phyloP scores from a whole-genome alignment of 495 filamentous ascomycete genomes.

The Polyplosphaeria fusca region DNA sequence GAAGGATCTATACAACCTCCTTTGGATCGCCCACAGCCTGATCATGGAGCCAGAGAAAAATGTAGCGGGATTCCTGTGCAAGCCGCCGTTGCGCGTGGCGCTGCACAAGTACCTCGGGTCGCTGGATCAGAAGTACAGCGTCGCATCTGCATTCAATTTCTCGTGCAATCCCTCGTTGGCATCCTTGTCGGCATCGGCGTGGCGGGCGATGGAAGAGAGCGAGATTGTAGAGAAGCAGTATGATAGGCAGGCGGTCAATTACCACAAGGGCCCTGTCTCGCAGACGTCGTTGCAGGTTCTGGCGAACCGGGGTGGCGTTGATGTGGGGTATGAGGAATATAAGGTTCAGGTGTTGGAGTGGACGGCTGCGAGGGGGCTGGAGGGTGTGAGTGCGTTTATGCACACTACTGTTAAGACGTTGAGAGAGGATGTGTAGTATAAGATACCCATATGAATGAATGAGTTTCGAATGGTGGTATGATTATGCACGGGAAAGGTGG shows the following conservation, averaged over 20 bases:
- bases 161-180: slow-evolving; percentile 65
- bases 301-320: slow-evolving; percentile 65
- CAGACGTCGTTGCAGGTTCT: slow-evolving; percentile 61
- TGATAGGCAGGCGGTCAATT: slow-evolving; percentile 40
- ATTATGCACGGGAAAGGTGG: too few relatives aligned
- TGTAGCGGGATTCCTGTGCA: slow-evolving; percentile 68
- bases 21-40: slow-evolving; percentile 79
- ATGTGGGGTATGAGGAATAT: slow-evolving; percentile 71
- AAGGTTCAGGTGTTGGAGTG: slow-evolving; percentile 67
- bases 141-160: slow-evolving; percentile 64
- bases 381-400: slow-evolving; percentile 70
- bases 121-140: slow-evolving; percentile 41
- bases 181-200: slow-evolving; percentile 62
- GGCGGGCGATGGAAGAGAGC: slow-evolving; percentile 63
- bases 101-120: slow-evolving; percentile 52
- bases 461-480: too few relatives aligned
- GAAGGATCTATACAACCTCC: slow-evolving; percentile 84
- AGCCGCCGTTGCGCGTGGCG: slow-evolving; percentile 45
- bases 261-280: slow-evolving; percentile 74
- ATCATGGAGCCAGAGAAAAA: slow-evolving; percentile 60
- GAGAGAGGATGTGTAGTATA: too few relatives aligned
- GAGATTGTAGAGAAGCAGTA: slow-evolving; percentile 33
- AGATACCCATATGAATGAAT: too few relatives aligned
- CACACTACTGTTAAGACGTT: slow-evolving; percentile 58
- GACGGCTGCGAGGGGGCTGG: slow-evolving; percentile 62